phyloP scores from a whole-genome alignment of 306 rosid species.

The Lathyrus aphaca region DNA sequence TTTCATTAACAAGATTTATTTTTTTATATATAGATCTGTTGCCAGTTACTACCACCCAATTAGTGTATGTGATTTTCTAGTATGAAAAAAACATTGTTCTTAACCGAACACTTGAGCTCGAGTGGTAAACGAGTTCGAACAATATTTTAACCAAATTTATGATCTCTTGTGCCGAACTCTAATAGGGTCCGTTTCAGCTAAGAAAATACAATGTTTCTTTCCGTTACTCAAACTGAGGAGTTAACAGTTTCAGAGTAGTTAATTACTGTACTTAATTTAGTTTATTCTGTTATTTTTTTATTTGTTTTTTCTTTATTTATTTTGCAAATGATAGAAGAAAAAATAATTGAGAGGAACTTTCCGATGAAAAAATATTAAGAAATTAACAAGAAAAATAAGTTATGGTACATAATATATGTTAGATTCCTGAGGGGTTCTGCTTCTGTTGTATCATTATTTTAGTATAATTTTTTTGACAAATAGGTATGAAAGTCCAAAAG shows the following conservation, averaged over 20 bases:
- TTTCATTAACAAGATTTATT: neutral
- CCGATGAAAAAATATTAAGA: slow-evolving; percentile 10
- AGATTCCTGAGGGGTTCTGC: slow-evolving; percentile 12
- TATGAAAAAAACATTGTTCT: slow-evolving; percentile 34
- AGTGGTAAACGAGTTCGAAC: no score
- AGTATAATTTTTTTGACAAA: slow-evolving; percentile 1
- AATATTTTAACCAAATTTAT: no score
- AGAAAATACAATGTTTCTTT: slow-evolving; percentile 20
- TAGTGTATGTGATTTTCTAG: neutral
- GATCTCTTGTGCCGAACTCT: no score
- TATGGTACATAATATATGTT: slow-evolving; percentile 19
- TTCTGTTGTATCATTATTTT: slow-evolving; percentile 3
- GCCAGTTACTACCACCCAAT: neutral
- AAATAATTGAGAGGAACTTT: slow-evolving; percentile 39
- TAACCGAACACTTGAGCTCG: neutral
- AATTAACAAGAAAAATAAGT: neutral
- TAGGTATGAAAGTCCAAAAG: slow-evolving; percentile 31
- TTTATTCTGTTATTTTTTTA: slow-evolving; percentile 12
- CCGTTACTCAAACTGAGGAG: slow-evolving; percentile 34
- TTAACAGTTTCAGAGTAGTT: neutral
- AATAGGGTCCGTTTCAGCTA: no score
- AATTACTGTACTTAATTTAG: slow-evolving; percentile 12
- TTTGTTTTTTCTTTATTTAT: slow-evolving; percentile 7
- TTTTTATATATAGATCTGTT: slow-evolving; percentile 40
- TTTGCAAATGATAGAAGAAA: neutral